Base-by-base conservation (phyloP, 2,329 filamentous ascomycete species). In the Alternaria sp. region DNA sequence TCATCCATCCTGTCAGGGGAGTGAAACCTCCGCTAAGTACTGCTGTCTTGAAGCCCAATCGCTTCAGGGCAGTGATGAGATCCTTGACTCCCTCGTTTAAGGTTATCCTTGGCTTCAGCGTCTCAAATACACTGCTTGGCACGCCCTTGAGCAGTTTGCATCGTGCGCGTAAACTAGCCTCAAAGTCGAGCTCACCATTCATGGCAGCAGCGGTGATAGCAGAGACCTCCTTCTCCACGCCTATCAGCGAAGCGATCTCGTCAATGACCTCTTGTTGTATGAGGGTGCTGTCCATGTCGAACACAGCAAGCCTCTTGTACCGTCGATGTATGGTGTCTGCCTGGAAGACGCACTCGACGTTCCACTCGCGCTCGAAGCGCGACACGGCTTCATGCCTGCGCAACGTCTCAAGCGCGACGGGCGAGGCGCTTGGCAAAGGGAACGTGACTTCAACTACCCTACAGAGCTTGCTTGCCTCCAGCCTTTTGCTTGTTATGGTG, bases 191-290 rank as follows among this genome's bases (percentile, higher is more conserved):
- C 83, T 98, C 94, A 64, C 96, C 96, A 70, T 95, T 90, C 96
- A 99, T 99, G 37, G 96, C 95, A 33, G 94, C 91, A 63, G 91
- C 90, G 0, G 96, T 99, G 71, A 99, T 98, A 73, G 90, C 86
- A 10, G 93, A 92, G 43, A 99, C 95, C 72, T 92, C 85, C 57
- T 89, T 89, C 71, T 93, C 89, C n/a, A 96, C 87, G 56, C 93
- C 92, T 3, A 97, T 88, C 41, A 91, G 91, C 58, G 91, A 89
- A 5, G 96, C 96, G 60, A 99, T 90, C 74, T 98, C 90, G 80
- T 99, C 96, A 77, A 99, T 98, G 64, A 97, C 94, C 83, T 99
- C 96, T 80, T 99, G 94, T 58, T 95, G 92, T 78, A 99, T 98
- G 64, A 99, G 87, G 0, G 96, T 99, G 80, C 92, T 96, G 83